Evolutionary conservation across 108 stramenopile species (phyloP), one percentile per base, ranked within the genome.

Genomic region (Skeletonema menzelii): DNA sequence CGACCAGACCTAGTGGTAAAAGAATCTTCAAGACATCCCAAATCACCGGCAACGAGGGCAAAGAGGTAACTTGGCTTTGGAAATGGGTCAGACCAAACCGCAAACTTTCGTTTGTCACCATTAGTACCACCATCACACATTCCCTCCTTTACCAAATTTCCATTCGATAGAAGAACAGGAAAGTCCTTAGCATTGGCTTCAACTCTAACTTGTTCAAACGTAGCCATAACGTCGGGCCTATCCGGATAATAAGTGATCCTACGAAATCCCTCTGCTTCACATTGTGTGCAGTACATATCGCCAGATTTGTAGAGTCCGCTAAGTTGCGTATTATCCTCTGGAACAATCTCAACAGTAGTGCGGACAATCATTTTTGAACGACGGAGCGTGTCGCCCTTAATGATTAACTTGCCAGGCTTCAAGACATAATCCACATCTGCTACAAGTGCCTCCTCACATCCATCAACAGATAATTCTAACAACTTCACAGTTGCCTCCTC

Each of bases 1-100:
- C 88, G 70, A 8, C 91, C 91, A 35, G 72, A 80, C 58, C 42
- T 74, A 6, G 90, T 91, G 24, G 72, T 83, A 53, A 81, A 91
- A 4, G 65, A 72, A 44, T 69, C 83, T 53, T 63, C 63, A 57
- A 91, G 86, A 27, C 55, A 76, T 19, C 87, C 84, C 11, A 89
- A 70, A 56, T 88, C 49, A 12, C 91, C 91, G 1, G 88, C 91
- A 32, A 92, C 91, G 17, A 92, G 63, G 10, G 87, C 87, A 58
- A 92, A 92, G 15, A 92, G 80, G 76, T 92, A 92, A 32, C 55
- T 67, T 4, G 91, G 91, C 79, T 92, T 92, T 11, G 84, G 87
- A 40, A 80, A 88, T 7, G 91, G 91, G 62, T 92, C 90, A 47
- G 86, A 84, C 88, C 90, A 92, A 8, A 77, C 28, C 8, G 86